These are phyloP conservation scores for Aspergillus latus DNA, from an alignment of 2,329 filamentous ascomycete genomes.

Conservation along the genomic window DNA sequence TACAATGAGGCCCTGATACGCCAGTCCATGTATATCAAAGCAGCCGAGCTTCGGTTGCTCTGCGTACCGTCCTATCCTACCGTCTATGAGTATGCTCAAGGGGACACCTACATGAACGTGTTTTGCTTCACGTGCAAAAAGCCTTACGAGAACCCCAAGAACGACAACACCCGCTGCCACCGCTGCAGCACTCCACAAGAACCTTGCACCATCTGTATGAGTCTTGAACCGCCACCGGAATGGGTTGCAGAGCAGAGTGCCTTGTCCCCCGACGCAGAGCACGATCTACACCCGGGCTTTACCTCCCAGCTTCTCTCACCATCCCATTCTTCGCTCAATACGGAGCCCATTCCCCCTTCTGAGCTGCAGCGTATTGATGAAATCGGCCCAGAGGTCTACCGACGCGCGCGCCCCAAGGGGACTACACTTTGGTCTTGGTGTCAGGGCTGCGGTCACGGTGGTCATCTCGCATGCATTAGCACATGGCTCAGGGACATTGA, in stretches of 20 bases:
- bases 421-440: conserved; percentile 57
- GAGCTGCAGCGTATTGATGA: conserved; percentile 29
- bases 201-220: conserved; percentile 45
- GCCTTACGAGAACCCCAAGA: conserved; percentile 52
- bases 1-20: conserved; percentile 58
- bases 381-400: conserved; percentile 22
- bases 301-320: conserved; percentile 46
- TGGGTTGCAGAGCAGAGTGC: conserved; percentile 34
- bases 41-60: conserved; percentile 57
- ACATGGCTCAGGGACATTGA: conserved; percentile 55
- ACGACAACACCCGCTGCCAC: conserved; percentile 53
- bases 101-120: conserved; percentile 55
- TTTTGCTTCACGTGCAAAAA: conserved; percentile 59
- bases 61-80: conserved; percentile 56
- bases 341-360: conserved; percentile 30
- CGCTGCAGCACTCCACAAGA: conserved; percentile 46
- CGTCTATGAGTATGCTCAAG: conserved; percentile 58
- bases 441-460: conserved; percentile 61
- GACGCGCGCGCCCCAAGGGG: conserved; percentile 31
- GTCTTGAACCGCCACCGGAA: conserved; percentile 41
- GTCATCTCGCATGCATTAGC: conserved; percentile 58
- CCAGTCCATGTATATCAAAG: conserved; percentile 47
- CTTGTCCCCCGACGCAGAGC: conserved; percentile 14
- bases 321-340: conserved; percentile 43
- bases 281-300: conserved; percentile 21